Conservation (phyloP, 495 filamentous ascomycete species). For the Massariosphaeria phaeospora region DNA sequence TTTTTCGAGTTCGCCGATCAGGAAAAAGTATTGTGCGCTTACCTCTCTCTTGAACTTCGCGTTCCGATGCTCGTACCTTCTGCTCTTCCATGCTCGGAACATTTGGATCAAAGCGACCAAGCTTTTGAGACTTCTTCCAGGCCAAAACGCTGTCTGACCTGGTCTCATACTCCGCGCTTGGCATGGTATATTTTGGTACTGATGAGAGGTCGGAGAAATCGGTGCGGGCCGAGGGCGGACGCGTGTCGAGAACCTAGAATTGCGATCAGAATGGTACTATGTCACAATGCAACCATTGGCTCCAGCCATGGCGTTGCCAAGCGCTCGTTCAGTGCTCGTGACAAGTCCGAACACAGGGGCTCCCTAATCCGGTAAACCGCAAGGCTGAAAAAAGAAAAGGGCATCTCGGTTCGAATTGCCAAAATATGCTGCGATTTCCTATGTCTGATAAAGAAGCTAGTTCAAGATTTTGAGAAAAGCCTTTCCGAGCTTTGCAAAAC, state of each 20-base stretch:
- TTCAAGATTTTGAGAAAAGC: too few species aligned
- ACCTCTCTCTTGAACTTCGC: constrained; percentile 62
- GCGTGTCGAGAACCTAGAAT: constrained; percentile 69
- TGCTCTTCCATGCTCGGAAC: constrained; percentile 60
- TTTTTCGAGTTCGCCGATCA: constrained; percentile 6
- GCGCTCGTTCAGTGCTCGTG: neutral
- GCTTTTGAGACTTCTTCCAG: constrained; percentile 86
- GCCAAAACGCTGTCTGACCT: constrained; percentile 81
- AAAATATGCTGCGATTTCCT: too few species aligned
- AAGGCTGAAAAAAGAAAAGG: constrained; percentile 10
- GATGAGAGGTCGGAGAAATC: constrained; percentile 75
- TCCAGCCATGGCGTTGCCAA: neutral
- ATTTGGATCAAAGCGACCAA: constrained; percentile 89
- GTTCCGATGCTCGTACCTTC: constrained; percentile 59
- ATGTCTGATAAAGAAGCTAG: too few species aligned
- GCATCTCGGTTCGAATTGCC: too few species aligned
- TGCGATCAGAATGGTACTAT: constrained; percentile 25
- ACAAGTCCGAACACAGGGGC: constrained; percentile 8
- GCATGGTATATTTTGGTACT: constrained; percentile 82
- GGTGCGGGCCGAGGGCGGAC: constrained; percentile 62
- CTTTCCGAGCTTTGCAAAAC: too few species aligned
- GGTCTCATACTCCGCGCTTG: constrained; percentile 72
- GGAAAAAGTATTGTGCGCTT: constrained; percentile 17
- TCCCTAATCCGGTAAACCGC: too few species aligned
- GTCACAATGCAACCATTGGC: constrained; percentile 1